phyloP scores from a whole-genome alignment of 768 basidiomycete species.

The Solioccasus polychromus region DNA sequence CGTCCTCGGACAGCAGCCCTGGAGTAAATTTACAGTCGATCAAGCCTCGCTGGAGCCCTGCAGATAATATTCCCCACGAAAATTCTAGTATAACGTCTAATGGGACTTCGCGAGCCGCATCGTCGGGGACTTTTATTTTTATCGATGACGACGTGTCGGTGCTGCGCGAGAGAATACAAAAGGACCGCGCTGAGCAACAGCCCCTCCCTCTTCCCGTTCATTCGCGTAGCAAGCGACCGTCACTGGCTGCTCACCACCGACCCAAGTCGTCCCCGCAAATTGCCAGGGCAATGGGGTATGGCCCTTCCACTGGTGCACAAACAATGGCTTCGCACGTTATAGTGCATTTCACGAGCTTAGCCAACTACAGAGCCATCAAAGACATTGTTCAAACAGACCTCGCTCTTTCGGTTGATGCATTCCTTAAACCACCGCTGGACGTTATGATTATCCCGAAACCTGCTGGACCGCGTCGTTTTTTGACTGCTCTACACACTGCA shows the following conservation, averaged over 20 bases:
- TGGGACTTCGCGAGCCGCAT: slow-evolving; percentile 23
- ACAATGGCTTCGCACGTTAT: slow-evolving; percentile 43
- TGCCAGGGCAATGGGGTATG: slow-evolving; percentile 48
- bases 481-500: slow-evolving; percentile 91
- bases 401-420: slow-evolving; percentile 43
- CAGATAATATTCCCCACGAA: slow-evolving; percentile 22
- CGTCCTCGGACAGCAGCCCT: slow-evolving; percentile 7
- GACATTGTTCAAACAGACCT: slow-evolving; percentile 70
- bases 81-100: slow-evolving; percentile 15
- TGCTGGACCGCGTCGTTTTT: slow-evolving; percentile 88
- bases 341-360: slow-evolving; percentile 87
- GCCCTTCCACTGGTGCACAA: slow-evolving; percentile 26
- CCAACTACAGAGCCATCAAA: slow-evolving; percentile 85
- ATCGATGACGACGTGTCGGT: slow-evolving; percentile 91
- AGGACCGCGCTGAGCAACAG: slow-evolving; percentile 55
- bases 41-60: slow-evolving; percentile 21
- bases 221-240: slow-evolving; percentile 58
- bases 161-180: slow-evolving; percentile 70
- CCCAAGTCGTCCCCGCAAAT: slow-evolving; percentile 82
- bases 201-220: slow-evolving; percentile 37
- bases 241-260: slow-evolving; percentile 63
- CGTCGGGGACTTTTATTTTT: slow-evolving; percentile 65
- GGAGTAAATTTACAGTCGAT: slow-evolving; percentile 5
- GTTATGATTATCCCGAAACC: slow-evolving; percentile 98
- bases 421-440: slow-evolving; percentile 63